phyloP scores from a whole-genome alignment of 495 filamentous ascomycete genomes.

The Hypoxylon subgilvum region DNA sequence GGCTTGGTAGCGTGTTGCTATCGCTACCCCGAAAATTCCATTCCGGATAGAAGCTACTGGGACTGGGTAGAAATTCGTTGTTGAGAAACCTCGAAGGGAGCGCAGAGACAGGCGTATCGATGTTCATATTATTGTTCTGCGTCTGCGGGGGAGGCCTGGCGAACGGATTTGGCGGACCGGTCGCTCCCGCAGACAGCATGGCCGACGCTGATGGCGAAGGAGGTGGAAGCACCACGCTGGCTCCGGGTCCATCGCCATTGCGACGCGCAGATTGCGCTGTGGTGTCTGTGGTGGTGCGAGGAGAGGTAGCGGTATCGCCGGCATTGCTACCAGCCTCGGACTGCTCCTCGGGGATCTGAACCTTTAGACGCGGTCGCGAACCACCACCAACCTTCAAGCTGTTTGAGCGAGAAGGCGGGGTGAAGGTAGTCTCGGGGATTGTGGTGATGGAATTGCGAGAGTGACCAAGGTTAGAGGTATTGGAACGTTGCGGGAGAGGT shows the following conservation, averaged over 20 bases:
- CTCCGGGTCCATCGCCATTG: conserved; percentile 59
- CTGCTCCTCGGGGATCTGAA: conserved; percentile 91
- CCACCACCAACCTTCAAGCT: conserved; percentile 62
- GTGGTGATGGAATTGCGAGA: conserved; percentile 61
- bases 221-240: conserved; percentile 83
- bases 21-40: conserved; percentile 76
- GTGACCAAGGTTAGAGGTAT: conserved; percentile 50
- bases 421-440: conserved; percentile 58
- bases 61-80: conserved; percentile 82
- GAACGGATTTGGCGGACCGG: conserved; percentile 93
- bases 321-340: conserved; percentile 82
- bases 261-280: conserved; percentile 48
- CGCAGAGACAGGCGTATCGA: conserved; percentile 97
- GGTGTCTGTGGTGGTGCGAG: conserved; percentile 67
- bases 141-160: conserved; percentile 76
- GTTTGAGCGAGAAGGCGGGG: conserved; percentile 78
- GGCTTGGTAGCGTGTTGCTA: conserved; percentile 85
- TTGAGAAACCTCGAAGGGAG: conserved; percentile 89
- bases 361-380: conserved; percentile 82
- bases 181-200: conserved; percentile 87
- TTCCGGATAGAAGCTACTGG: conserved; percentile 89
- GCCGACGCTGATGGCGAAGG: conserved; percentile 86
- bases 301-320: conserved; percentile 68
- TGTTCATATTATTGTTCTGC: conserved; percentile 72
- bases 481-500: conserved; percentile 55